Conservation (phyloP, 352 stramenopile species). For the Pythium aquatile region DNA sequence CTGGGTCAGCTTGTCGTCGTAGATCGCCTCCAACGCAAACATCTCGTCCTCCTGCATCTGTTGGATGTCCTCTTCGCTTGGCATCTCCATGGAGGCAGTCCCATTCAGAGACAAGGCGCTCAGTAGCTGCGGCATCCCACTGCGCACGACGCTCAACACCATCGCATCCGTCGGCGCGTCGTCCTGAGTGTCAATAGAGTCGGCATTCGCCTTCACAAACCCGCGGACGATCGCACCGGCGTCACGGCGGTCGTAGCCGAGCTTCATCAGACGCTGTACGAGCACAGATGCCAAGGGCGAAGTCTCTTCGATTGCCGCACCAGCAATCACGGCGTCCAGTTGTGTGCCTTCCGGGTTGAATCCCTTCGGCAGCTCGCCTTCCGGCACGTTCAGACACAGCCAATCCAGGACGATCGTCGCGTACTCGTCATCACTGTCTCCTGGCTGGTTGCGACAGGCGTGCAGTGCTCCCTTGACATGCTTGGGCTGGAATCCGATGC, state of each 20-base stretch:
- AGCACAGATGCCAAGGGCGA: slow-evolving; percentile 38
- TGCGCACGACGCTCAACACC: slow-evolving; percentile 39
- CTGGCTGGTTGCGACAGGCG: slow-evolving; percentile 20
- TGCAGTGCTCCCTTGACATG: slow-evolving; percentile 55
- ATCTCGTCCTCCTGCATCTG: slow-evolving; percentile 69
- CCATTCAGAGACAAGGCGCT: slow-evolving; percentile 27
- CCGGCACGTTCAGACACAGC: slow-evolving; percentile 77
- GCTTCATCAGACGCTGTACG: slow-evolving; percentile 74
- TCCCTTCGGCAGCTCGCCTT: slow-evolving; percentile 70
- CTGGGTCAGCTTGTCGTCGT: slow-evolving; percentile 63
- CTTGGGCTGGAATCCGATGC: slow-evolving; percentile 51
- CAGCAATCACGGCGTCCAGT: slow-evolving; percentile 72
- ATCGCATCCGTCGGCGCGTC: slow-evolving; percentile 40
- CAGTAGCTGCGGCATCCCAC: slow-evolving; percentile 47
- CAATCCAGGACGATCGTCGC: slow-evolving; percentile 64
- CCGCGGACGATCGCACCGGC: slow-evolving; percentile 46
- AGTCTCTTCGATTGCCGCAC: slow-evolving; percentile 3
- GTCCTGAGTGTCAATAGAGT: slow-evolving; percentile 15
- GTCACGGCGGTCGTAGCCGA: slow-evolving; percentile 67
- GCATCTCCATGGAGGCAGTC: background rate
- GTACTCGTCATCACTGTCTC: slow-evolving; percentile 37
- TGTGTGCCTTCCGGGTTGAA: slow-evolving; percentile 91
- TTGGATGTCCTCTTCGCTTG: slow-evolving; percentile 42
- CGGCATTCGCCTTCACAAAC: slow-evolving; percentile 21
- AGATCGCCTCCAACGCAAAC: slow-evolving; percentile 81